Evolutionary conservation across 371 early-diverging fungal species (phyloP), one percentile per base, ranked within the genome.

Genomic region (Polyrhizophydium stewartii): DNA sequence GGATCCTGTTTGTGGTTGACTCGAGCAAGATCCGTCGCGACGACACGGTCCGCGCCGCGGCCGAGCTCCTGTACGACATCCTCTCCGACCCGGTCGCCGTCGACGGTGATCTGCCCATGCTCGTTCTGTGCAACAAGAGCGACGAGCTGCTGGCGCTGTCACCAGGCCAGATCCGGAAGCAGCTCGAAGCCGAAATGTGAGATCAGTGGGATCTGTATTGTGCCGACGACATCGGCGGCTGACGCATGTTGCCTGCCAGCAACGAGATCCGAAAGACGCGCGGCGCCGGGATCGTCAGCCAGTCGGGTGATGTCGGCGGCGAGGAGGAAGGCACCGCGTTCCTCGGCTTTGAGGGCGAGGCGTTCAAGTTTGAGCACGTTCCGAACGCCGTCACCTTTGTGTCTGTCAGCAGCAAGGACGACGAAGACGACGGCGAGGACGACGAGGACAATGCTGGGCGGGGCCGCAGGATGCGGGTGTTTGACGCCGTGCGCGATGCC

Each of bases 121-220:
- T 91, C 50, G 78, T 94, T 40, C 78, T 88, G 22, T 92, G 92
- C 72, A 93, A 94, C 73, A 93, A 93, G 75, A 74, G 80, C 37
- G 94, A 94, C 65, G 72, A 87, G 65, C 66, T 90, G 55, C 75
- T 88, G 38, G 87, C 92, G 2, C 69, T 87, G 55, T 77, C 85
- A 32, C 78, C 70, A 24, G 83, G 83, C 31, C 85, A 83, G 38
- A 83, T 92, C 40, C 76, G 85, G 65, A 50, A 69, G 3, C 49
- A 84, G 47, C 69, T 94, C 27, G 93, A 92, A 64, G 68, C 64
- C 30, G 93, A 94, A 73, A 85, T 94, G 87, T 89, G 82, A 65
- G 77, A 65, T 9, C 24, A 59, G 43, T 43, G n/a, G 13, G 19
- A 19, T n/a, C 12, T 37, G n/a, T n/a, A 16, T 16, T 37, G 10